Base-by-base conservation (phyloP, 2,329 filamentous ascomycete species). In the Talaromyces funiculosus region DNA sequence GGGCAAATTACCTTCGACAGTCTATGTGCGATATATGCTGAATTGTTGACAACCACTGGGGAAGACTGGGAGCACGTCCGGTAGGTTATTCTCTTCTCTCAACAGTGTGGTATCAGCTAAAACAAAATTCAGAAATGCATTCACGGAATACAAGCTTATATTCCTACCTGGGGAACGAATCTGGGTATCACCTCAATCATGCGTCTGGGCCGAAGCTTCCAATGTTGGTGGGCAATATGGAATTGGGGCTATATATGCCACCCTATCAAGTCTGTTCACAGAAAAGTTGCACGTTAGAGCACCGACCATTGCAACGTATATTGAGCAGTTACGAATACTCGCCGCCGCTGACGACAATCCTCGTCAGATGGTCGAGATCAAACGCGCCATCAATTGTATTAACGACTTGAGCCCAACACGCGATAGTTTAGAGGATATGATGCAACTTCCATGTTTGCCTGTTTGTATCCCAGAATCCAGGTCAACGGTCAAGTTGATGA, bases 201-300 rank as follows among this genome's bases (percentile, higher is more conserved):
- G 53, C 29, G 53, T 56, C 20, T 56, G 53, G 53, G 29, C 53
- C 14, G 53, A 43, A n/a, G 12, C 53, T n/a, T 10, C 53, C 37
- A 56, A 43, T 5, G 37, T 56, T n/a, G 53, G 53, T 14, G 29
- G 53, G 24, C 22, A 43, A 40, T 56, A 56, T 31, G 53, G 53
- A 33, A 56, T 56, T n/a, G n/a, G 16, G 3, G 37, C 53, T 20
- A 8, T 33, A 31, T 56, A 56, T 29, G 6, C 20, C 7, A n/a
- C 43, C 24, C 24, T 56, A 29, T 12, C 35, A 33, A 18, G 5
- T 56, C 22, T 45, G 8, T 26, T 45, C 12, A 24, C 10, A 14
- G 42, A 24, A 26, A 45, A 45, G 22, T 14, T 45, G 10, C 42
- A 16, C 12, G 26, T 45, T 26, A 18, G 26, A 26, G 20, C 12